Evolutionary conservation across 345 rosid genomes (phyloP).

Genomic region (Clausena lansium): DNA sequence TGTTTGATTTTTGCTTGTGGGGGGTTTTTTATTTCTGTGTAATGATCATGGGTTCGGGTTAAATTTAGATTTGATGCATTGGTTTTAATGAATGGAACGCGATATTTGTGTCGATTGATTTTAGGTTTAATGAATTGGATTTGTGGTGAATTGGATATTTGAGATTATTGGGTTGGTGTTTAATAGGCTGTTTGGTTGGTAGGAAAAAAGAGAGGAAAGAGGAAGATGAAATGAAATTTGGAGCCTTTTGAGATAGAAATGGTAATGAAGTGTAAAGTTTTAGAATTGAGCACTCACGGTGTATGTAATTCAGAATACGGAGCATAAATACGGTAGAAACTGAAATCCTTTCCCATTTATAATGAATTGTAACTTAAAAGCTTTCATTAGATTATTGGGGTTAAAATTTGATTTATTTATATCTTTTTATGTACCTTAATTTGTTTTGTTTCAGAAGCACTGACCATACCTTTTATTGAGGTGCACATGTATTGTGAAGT

Average conservation of each 20-base stretch:
- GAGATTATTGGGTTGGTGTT: background rate
- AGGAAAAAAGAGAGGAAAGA: background rate
- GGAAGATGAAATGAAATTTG: background rate
- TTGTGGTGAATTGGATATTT: constrained; percentile 4
- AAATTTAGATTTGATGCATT: background rate
- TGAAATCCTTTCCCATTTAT: background rate
- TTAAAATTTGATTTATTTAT: too few relatives aligned
- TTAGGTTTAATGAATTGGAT: constrained; percentile 15
- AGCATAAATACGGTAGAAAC: background rate
- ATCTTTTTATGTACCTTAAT: too few relatives aligned
- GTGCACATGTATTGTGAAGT: background rate
- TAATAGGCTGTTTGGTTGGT: background rate
- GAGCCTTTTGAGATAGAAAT: background rate
- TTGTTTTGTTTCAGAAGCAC: too few relatives aligned
- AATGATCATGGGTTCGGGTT: background rate
- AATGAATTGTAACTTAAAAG: background rate
- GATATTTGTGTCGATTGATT: background rate
- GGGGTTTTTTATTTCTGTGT: background rate
- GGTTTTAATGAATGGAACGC: background rate
- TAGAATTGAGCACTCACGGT: background rate
- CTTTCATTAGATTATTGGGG: too few relatives aligned
- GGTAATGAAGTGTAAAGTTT: background rate
- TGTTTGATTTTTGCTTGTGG: background rate
- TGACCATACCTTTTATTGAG: too few relatives aligned
- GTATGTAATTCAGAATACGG: background rate